Evolutionary conservation across 2,329 filamentous ascomycete genomes (phyloP).

Genomic region (Aspergillus neotritici): DNA sequence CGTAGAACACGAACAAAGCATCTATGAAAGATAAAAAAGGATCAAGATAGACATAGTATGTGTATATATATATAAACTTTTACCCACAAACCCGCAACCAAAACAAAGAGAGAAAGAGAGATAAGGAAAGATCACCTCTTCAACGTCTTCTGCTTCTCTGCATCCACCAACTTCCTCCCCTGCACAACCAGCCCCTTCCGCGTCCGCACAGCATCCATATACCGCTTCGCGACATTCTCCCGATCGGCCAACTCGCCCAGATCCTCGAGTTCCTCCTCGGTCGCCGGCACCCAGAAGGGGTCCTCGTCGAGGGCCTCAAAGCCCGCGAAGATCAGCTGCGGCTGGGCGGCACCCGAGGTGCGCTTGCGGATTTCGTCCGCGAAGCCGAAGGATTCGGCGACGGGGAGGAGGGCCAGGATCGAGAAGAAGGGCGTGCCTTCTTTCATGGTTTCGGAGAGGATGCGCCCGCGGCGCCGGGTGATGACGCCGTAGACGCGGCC

Average conservation of each 20-base stretch:
- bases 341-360: constrained; percentile 81
- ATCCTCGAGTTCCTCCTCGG: constrained; percentile 94
- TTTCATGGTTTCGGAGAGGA: constrained; percentile 85
- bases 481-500: constrained; percentile 96
- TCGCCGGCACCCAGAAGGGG: constrained; percentile 95
- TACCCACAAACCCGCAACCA: neutral
- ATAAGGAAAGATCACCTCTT: constrained; percentile 45
- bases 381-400: constrained; percentile 94
- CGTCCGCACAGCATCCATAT: constrained; percentile 82
- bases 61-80: neutral
- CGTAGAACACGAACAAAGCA: too few relatives aligned
- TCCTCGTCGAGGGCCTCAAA: constrained; percentile 93
- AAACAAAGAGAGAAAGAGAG: neutral
- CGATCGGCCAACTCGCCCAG: constrained; percentile 86
- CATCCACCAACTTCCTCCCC: constrained; percentile 69
- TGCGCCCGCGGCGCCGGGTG: constrained; percentile 83
- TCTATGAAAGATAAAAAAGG: too few relatives aligned
- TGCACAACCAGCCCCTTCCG: constrained; percentile 85
- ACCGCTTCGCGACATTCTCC: constrained; percentile 93
- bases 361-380: constrained; percentile 93
- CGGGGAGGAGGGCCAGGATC: constrained; percentile 79
- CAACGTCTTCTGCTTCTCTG: constrained; percentile 82
- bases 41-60: neutral
- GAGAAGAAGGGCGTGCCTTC: constrained; percentile 96
- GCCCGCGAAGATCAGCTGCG: constrained; percentile 87